These are phyloP conservation scores for Rhizoctonia solani DNA, from an alignment of 1,284 basidiomycete genomes.

Conservation along the genomic window DNA sequence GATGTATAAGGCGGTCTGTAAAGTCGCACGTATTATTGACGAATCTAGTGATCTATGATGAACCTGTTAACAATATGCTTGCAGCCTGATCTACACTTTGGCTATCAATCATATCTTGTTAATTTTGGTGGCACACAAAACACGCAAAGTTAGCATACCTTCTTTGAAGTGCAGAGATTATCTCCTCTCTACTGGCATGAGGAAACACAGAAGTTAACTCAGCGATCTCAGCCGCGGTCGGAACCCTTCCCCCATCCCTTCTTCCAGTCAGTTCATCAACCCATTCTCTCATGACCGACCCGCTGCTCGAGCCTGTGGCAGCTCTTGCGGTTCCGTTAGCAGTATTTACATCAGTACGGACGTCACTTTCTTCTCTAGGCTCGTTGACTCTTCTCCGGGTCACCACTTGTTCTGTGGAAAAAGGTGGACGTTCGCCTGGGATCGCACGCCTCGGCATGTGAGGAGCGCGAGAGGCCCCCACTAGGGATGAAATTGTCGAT, in stretches of 20 bases:
- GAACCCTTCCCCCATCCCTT: constrained; percentile 59
- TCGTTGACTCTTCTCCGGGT: constrained; percentile 16
- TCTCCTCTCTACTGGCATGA: constrained; percentile 68
- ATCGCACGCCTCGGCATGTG: constrained; percentile 60
- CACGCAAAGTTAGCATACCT: constrained; percentile 59
- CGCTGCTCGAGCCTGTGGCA: constrained; percentile 36
- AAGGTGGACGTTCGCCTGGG: constrained; percentile 52
- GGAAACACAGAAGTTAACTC: constrained; percentile 83
- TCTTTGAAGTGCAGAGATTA: constrained; percentile 78
- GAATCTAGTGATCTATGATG: constrained; percentile 20
- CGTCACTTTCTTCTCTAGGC: background rate
- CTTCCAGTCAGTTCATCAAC: constrained; percentile 77
- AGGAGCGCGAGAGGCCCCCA: constrained; percentile 62
- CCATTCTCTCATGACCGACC: constrained; percentile 77
- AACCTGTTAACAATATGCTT: constrained; percentile 59
- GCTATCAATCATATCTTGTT: constrained; percentile 48
- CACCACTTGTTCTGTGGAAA: constrained; percentile 23
- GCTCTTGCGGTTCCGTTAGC: background rate
- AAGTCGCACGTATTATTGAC: background rate
- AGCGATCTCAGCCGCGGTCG: constrained; percentile 72
- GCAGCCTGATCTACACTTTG: constrained; percentile 78
- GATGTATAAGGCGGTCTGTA: background rate
- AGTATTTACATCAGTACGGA: background rate
- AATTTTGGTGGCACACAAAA: constrained; percentile 30
- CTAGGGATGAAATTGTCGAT: constrained; percentile 59